A percentile compares a stretch with the other conserved stretches of the same genome.
Evolutionary conservation across 306 rosid genomes (phyloP).

Genomic region (Dryas drummondii): DNA sequence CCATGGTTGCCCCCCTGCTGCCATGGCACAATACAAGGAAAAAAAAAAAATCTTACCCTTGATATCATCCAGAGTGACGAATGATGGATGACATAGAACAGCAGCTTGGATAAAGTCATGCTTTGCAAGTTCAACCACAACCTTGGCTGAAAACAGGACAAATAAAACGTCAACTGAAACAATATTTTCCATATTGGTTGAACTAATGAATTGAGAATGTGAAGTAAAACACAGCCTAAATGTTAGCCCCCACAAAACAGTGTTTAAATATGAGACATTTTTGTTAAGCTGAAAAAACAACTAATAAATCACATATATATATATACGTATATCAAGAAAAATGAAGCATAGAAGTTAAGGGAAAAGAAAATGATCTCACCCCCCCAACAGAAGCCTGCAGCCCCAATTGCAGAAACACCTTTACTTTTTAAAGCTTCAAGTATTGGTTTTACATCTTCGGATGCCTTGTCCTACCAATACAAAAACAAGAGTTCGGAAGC

Average conservation of each 20-base stretch:
- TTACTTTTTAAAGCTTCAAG: slow-evolving; percentile 50
- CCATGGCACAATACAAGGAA: too few species aligned
- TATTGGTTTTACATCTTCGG: slow-evolving; percentile 46
- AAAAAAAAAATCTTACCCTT: slow-evolving; percentile 40
- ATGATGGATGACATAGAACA: slow-evolving; percentile 47
- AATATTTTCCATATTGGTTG: background rate
- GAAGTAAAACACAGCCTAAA: background rate
- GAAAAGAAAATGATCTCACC: slow-evolving; percentile 39
- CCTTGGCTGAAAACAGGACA: slow-evolving; percentile 38
- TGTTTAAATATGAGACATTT: background rate
- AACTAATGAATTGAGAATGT: background rate
- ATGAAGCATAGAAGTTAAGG: background rate
- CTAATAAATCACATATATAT: background rate
- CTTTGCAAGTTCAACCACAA: slow-evolving; percentile 39
- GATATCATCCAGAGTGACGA: slow-evolving; percentile 50
- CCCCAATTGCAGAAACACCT: slow-evolving; percentile 54
- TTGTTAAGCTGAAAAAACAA: background rate
- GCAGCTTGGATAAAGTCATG: slow-evolving; percentile 41
- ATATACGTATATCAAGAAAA: too few species aligned
- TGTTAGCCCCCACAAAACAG: background rate
- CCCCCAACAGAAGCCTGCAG: slow-evolving; percentile 71
- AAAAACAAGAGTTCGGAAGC: background rate
- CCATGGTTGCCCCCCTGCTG: too few species aligned
- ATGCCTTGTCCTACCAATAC: slow-evolving; percentile 43
- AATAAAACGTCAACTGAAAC: background rate